Percentiles rank a stretch among this genome's conserved stretches.
phyloP scores from a whole-genome alignment of 495 filamentous ascomycete species.

The Podospora australis region DNA sequence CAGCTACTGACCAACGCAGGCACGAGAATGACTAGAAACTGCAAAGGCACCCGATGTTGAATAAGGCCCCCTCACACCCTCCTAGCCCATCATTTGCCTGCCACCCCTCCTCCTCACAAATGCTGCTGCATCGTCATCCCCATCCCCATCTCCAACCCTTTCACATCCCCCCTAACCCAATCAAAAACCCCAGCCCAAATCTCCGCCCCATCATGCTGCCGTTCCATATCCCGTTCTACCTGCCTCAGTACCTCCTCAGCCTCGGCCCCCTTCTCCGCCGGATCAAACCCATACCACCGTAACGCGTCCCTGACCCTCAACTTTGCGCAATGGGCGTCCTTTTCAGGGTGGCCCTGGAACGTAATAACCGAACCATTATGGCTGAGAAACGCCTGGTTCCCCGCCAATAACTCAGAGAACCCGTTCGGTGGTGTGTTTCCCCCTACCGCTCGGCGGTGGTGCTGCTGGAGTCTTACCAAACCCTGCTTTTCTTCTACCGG shows the following conservation, averaged over 20 bases:
- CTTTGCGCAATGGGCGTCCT: conserved; percentile 37
- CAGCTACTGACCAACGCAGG: too few relatives aligned
- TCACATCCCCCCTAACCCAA: conserved; percentile 34
- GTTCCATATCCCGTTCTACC: conserved; percentile 20
- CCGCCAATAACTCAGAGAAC: conserved; percentile 32
- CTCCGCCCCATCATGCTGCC: conserved; percentile 35
- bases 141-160: too few relatives aligned
- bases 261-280: conserved; percentile 10
- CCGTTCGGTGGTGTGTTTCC: conserved; percentile 21
- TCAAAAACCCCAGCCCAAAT: conserved; percentile 39
- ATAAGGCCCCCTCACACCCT: background rate
- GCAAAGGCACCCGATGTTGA: too few relatives aligned
- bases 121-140: too few relatives aligned
- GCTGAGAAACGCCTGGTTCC: conserved; percentile 35
- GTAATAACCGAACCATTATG: conserved; percentile 37
- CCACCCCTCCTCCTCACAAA: background rate
- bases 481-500: background rate
- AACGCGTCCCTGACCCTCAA: conserved; percentile 31
- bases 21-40: too few relatives aligned
- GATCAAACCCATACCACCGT: conserved; percentile 36
- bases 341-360: conserved; percentile 46
- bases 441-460: conserved; percentile 38
- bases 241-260: background rate
- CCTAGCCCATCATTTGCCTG: background rate
- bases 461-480: conserved; percentile 33